phyloP scores from a whole-genome alignment of 768 basidiomycete genomes.

The Russula lepida region DNA sequence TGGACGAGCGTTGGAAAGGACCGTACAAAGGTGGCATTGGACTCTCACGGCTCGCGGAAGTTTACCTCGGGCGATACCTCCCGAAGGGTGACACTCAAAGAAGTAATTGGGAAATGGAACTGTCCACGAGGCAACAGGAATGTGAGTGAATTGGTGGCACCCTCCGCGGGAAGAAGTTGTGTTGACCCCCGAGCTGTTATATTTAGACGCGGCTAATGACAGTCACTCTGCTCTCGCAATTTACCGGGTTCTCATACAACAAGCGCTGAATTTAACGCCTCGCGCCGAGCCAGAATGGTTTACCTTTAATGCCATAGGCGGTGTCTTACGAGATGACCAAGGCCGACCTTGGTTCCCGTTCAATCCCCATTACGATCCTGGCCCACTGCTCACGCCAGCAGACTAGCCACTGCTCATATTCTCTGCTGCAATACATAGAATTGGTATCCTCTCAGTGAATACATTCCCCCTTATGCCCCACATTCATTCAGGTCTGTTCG shows the following conservation, averaged over 20 bases:
- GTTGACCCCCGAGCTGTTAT: background rate
- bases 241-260: constrained; percentile 38
- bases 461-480: background rate
- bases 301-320: constrained; percentile 46
- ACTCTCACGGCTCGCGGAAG: constrained; percentile 54
- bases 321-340: constrained; percentile 35
- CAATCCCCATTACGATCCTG: constrained; percentile 56
- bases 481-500: background rate
- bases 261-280: constrained; percentile 35
- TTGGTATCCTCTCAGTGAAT: background rate
- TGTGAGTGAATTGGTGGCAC: constrained; percentile 40
- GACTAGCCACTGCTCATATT: background rate
- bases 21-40: constrained; percentile 53
- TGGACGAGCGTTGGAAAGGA: constrained; percentile 67
- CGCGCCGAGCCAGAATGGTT: constrained; percentile 37
- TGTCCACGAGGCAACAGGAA: constrained; percentile 42
- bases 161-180: background rate
- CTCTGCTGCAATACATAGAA: background rate
- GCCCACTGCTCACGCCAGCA: background rate
- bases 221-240: constrained; percentile 54
- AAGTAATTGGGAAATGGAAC: constrained; percentile 59
- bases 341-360: constrained; percentile 40
- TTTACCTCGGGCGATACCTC: constrained; percentile 45
- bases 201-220: constrained; percentile 65
- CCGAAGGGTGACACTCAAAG: constrained; percentile 51